Percentiles rank a stretch among this genome's conserved stretches.
Conservation (phyloP, 345 rosid species). For the Rhizophora mangle region DNA sequence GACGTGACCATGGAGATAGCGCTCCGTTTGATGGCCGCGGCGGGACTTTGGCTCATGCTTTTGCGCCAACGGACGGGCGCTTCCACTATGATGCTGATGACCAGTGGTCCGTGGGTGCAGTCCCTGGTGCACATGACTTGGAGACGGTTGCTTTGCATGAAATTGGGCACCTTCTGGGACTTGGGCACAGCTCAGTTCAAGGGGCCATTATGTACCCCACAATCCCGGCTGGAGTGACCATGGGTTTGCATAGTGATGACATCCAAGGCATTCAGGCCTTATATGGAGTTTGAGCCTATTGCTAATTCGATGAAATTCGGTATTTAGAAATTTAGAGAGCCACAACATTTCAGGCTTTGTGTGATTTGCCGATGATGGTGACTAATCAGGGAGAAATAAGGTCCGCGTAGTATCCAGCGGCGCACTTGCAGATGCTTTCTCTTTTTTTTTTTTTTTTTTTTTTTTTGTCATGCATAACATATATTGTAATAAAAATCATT, state of each 20-base stretch:
- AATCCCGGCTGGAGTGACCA: not conserved
- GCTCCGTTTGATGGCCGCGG: conserved; percentile 18
- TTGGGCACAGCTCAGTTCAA: not conserved
- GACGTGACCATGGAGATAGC: conserved; percentile 25
- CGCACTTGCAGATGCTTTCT: too few relatives aligned
- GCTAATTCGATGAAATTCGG: not conserved
- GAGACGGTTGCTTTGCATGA: conserved; percentile 21
- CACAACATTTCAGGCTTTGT: too few relatives aligned
- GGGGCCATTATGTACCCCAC: conserved; percentile 18
- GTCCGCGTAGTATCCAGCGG: too few relatives aligned
- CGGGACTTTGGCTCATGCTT: conserved; percentile 26
- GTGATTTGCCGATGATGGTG: too few relatives aligned
- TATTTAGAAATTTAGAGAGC: too few relatives aligned
- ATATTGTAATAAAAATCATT: too few relatives aligned
- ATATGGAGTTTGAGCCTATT: not conserved
- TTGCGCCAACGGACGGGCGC: conserved; percentile 22
- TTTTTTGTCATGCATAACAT: too few relatives aligned
- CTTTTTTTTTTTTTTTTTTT: too few relatives aligned
- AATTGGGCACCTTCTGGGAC: conserved; percentile 22
- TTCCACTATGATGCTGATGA: conserved; percentile 38
- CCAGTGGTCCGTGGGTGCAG: conserved; percentile 11
- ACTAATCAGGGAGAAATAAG: too few relatives aligned
- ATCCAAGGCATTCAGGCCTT: conserved; percentile 15
- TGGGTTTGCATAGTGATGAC: conserved; percentile 15
- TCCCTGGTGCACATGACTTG: not conserved